Percentiles rank a stretch among this genome's conserved stretches.
These are phyloP conservation scores for Hypoxylon fragiforme DNA, from an alignment of 495 filamentous ascomycete genomes.

Conservation along the genomic window DNA sequence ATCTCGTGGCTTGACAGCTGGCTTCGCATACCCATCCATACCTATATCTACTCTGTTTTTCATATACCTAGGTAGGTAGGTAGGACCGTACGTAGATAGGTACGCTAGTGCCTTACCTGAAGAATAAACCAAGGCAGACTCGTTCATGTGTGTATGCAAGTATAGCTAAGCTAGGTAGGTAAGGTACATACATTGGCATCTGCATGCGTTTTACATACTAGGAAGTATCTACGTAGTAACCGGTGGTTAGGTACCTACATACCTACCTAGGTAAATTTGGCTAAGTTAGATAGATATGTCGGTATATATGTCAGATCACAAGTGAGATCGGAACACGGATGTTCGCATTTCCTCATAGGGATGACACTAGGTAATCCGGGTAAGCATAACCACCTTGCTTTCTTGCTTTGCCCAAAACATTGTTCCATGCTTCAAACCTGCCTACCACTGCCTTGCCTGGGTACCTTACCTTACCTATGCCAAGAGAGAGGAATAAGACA, in stretches of 20 bases:
- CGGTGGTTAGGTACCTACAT: too few species aligned
- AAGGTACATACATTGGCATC: too few species aligned
- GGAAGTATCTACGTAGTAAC: too few species aligned
- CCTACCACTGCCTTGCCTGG: too few species aligned
- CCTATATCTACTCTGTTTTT: background rate
- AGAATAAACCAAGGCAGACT: conserved; percentile 25
- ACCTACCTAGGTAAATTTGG: background rate
- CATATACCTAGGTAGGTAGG: background rate
- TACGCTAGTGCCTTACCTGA: conserved; percentile 16
- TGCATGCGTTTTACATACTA: too few species aligned
- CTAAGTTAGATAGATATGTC: background rate
- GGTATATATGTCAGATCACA: conserved; percentile 31
- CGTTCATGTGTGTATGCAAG: conserved; percentile 2
- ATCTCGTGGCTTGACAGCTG: conserved; percentile 35
- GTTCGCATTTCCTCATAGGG: conserved; percentile 20
- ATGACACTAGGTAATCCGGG: too few species aligned
- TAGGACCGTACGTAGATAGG: background rate
- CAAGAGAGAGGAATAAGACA: too few species aligned
- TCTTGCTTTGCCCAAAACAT: too few species aligned
- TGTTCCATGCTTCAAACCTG: too few species aligned
- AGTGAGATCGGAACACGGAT: conserved; percentile 35
- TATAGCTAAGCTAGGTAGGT: background rate
- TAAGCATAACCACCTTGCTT: too few species aligned
- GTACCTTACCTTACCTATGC: too few species aligned
- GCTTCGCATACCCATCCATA: conserved; percentile 16